Evolutionary conservation across 371 early-diverging fungal genomes (phyloP), one percentile per base, ranked within the genome.

Genomic region (Smittium culicis): DNA sequence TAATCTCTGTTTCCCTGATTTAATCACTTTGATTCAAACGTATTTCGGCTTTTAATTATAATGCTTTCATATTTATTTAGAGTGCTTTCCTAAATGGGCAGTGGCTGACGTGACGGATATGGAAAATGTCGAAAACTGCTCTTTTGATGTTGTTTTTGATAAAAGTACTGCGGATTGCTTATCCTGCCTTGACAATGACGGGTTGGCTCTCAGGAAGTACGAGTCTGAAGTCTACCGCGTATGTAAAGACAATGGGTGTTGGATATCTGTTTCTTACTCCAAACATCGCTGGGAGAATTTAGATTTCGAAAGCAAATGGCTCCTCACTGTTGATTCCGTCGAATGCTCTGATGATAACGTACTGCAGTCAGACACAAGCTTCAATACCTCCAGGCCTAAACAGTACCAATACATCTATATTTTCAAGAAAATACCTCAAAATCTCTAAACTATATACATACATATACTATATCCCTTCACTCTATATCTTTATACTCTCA

Each of bases 181-280:
- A 35, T 74, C 79, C 16, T 79, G 79, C 35, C 78, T 80, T 31
- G 81, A 81, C 66, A 72, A 72, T 30, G 75, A 80, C 27, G 34
- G 65, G 24, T 20, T 45, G 5, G 2, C 14, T 1, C n/a, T 69
- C 16, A 68, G 16, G 28, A 45, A 32, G 28, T 55, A 67, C 16
- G 69, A 67, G n/a, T 27, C 17, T n/a, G 66, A 69, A 54, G 32
- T 69, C 0, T 32, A 30, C 33, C 34, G 60, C 14, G 31, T 69
- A 24, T 33, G 54, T 24, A 54, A 66, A 29, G 24, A 24, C 8
- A 35, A 33, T n/a, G 32, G 67, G 11, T 17, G 8, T 45, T 69
- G 69, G 69, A 25, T 69, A 33, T 33, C 61, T 1, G 45, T 69
- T 8, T 69, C 69, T 30, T 69, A 69, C 55, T 69, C 69, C 32